Evolutionary conservation across 495 filamentous ascomycete species (phyloP).

Genomic region (Sabuloglossum arenarium): DNA sequence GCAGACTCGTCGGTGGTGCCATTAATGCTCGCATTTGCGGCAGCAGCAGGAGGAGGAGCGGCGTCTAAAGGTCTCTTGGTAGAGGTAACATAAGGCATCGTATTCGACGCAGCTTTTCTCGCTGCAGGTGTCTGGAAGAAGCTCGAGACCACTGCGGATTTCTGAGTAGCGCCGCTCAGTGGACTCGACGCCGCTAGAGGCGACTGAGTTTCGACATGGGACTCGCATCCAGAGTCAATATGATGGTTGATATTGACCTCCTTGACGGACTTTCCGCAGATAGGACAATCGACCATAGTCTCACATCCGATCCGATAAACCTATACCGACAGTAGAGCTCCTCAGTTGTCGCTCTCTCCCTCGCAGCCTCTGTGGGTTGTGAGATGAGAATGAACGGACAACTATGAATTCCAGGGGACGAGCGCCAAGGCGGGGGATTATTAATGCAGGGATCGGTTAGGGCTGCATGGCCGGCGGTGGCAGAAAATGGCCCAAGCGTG

Average conservation of each 20-base stretch:
- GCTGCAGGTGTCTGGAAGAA: conserved; percentile 60
- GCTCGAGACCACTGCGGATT: conserved; percentile 2
- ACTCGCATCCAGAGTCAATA: conserved; percentile 66
- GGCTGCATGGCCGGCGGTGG: not conserved
- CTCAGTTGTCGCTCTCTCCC: not conserved
- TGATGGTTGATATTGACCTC: conserved; percentile 70
- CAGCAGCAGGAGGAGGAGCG: too few relatives aligned
- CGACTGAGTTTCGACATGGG: conserved; percentile 28
- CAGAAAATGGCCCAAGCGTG: not conserved
- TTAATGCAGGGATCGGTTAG: not conserved
- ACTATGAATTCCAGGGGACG: not conserved
- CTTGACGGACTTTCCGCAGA: conserved; percentile 60
- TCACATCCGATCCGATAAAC: not conserved
- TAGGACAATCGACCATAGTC: conserved; percentile 65
- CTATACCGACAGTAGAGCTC: not conserved
- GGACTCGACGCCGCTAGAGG: conserved; percentile 12
- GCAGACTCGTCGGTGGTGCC: not conserved
- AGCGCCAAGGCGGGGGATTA: not conserved
- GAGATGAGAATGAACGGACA: not conserved
- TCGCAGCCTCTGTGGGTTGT: not conserved
- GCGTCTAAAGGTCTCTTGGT: conserved; percentile 24
- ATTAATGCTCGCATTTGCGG: not conserved
- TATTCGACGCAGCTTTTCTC: conserved; percentile 9
- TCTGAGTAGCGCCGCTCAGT: conserved; percentile 14
- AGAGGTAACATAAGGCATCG: conserved; percentile 5